Base-by-base conservation (phyloP, 2,329 filamentous ascomycete species). In the Cladosporium cucumerinum region DNA sequence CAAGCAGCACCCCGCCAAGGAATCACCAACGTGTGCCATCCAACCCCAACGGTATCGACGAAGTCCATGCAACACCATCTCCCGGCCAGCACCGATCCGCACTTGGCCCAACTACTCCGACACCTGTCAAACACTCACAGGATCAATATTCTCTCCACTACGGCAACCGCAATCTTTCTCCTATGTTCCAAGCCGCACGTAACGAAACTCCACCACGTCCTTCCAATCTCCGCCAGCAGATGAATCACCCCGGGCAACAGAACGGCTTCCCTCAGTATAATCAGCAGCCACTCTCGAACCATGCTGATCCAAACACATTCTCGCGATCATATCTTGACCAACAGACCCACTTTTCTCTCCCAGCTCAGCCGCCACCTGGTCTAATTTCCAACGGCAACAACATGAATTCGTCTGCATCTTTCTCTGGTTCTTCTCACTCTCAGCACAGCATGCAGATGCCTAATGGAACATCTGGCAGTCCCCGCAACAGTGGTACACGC, bases 81-180 rank as follows among this genome's bases (percentile, higher is more conserved):
- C 78, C 79, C 1, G 77, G 77, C 64, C 72, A 78, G 46, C 73
- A 74, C 52, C 70, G 60, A 3, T 25, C 74, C 18, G 70, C 68
- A 14, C 73, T 75, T 52, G 71, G 71, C 11, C 69, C 72, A 8
- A 61, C 64, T 12, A 72, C 72, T 25, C 73, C 72, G 36, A 72
- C 72, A 32, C 71, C 73, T 26, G 43, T 64, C 48, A 66, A 70
- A 26, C 65, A 68, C 30, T 68, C 70, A 34, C 67, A 69, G 26
- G 69, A 71, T 43, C 67, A 71, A 51, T 70, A 70, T 59, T 66
- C 72, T n/a, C 66, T 73, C 2, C 75, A 77, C 64, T 81, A 81
- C 66, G 81, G 81, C 54, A 80, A 80, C 61, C 77, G 77, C 48
- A 82, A 82, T 66, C 78, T 83, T 36, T 82, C 81, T 3, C 80